A percentile compares a stretch with the other conserved stretches of the same genome.
Evolutionary conservation across 306 rosid genomes (phyloP).

Genomic region (Clitoria ternatea): DNA sequence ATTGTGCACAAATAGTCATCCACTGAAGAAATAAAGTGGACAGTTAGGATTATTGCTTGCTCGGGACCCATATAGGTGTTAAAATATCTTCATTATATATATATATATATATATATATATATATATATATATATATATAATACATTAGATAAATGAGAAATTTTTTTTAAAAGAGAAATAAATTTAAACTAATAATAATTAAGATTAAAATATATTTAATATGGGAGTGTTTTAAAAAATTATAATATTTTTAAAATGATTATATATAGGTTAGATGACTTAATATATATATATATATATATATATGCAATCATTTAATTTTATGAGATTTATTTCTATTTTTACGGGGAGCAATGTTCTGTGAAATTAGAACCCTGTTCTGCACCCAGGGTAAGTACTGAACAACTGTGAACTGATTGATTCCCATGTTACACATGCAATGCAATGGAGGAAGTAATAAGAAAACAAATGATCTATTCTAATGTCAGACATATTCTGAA

Average conservation of each 20-base stretch:
- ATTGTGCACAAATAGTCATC: constrained; percentile 2
- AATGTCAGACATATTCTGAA: background rate
- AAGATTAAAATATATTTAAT: no score
- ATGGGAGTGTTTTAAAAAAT: no score
- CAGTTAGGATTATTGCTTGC: background rate
- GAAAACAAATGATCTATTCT: constrained; percentile 15
- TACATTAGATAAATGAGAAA: no score
- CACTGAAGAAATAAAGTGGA: background rate
- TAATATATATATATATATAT: no score
- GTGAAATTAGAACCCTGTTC: background rate
- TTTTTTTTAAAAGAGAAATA: no score
- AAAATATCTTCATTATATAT: background rate
- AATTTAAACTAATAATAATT: no score
- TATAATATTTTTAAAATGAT: no score
- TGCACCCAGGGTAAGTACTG: background rate
- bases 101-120: background rate
- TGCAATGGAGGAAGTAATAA: background rate
- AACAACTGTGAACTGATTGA: background rate
- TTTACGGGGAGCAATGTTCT: background rate
- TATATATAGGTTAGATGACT: no score
- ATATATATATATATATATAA: no score
- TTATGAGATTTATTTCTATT: background rate
- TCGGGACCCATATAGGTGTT: background rate
- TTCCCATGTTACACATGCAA: constrained; percentile 8
- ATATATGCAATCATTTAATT: background rate